Base-by-base conservation (phyloP, 345 rosid species). In the Turnera subulata region DNA sequence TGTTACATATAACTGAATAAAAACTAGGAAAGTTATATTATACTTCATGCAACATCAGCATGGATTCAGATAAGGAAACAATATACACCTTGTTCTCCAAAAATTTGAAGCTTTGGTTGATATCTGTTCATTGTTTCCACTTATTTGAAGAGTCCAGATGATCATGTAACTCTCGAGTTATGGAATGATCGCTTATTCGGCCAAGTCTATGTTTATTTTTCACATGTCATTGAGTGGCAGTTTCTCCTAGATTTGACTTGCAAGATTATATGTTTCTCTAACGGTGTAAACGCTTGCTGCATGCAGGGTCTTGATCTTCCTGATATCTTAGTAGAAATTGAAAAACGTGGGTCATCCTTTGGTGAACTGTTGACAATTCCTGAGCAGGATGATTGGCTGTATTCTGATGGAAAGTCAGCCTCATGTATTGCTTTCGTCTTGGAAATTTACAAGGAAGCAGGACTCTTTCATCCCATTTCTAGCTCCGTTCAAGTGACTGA, bases 381-480 rank as follows among this genome's bases (percentile, higher is more conserved):
- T n/a, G 99, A 94, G 73, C 84, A 81, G 65, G 99, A 94, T 71
- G 84, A 87, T 61, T 94, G 99, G 99, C 13, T 81, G 53, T 90
- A 94, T 55, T 76, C 78, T 21, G 99, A 94, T 64, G 99, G 99
- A 69, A 88, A 82, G 75, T 94, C 99, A 4, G 73, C 95, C 48
- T 88, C 99, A 11, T 94, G 99, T 63, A 71, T 94, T 23, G 97
- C 97, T 37, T 94, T 90, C 53, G 64, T 90, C 65, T 97, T 90
- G 35, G 96, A 90, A 77, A 75, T 94, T 82, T 94, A 90, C 74
- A 94, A 94, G 80, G 99, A 74, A 63, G 96, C 89, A 23, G 96
- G 99, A n/a, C 74, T 90, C 18, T 94, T 94, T 57, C 78, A 74
- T 72, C 95, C 90, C 46, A 66, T 81, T 60, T 58, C 85, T 25